A percentile compares a stretch with the other conserved stretches of the same genome.
These are phyloP conservation scores for Castanea sativa DNA, from an alignment of 306 rosid species.

Conservation along the genomic window DNA sequence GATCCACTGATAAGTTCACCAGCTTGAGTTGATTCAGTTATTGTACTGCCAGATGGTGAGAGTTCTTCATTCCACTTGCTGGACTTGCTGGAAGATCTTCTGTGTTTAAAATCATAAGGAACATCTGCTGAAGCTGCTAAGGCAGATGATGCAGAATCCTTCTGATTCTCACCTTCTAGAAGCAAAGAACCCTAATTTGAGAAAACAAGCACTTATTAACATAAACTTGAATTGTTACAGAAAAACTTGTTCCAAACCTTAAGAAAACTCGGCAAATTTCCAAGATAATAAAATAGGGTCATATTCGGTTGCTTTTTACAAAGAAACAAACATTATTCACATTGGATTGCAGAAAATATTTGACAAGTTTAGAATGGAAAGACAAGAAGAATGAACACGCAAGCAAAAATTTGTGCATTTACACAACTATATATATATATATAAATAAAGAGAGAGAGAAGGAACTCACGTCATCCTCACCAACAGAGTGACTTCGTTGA, in stretches of 20 bases:
- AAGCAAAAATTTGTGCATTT: not conserved
- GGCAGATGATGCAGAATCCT: conserved; percentile 44
- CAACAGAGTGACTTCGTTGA: conserved; percentile 67
- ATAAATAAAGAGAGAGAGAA: conserved; percentile 9
- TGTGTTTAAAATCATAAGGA: conserved; percentile 64
- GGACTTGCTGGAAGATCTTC: conserved; percentile 76
- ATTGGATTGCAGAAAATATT: not conserved
- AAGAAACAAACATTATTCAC: not conserved
- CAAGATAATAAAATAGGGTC: not conserved
- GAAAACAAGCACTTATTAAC: conserved; percentile 6
- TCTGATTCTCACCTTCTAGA: conserved; percentile 63
- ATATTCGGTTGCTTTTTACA: not conserved
- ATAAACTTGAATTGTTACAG: not conserved
- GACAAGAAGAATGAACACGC: not conserved
- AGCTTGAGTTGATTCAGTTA: conserved; percentile 81
- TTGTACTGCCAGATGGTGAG: conserved; percentile 67
- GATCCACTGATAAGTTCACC: conserved; percentile 80
- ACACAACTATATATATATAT: not conserved
- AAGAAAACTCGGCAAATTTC: conserved; percentile 1
- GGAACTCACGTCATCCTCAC: conserved; percentile 85
- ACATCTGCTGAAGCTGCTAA: conserved; percentile 45
- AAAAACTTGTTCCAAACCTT: not conserved
- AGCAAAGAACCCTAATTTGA: conserved; percentile 37
- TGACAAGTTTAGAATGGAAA: not conserved
- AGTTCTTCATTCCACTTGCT: conserved; percentile 86